Evolutionary conservation across 2,329 filamentous ascomycete genomes (phyloP), one percentile per base, ranked within the genome.

Genomic region (Onygenales sp.): DNA sequence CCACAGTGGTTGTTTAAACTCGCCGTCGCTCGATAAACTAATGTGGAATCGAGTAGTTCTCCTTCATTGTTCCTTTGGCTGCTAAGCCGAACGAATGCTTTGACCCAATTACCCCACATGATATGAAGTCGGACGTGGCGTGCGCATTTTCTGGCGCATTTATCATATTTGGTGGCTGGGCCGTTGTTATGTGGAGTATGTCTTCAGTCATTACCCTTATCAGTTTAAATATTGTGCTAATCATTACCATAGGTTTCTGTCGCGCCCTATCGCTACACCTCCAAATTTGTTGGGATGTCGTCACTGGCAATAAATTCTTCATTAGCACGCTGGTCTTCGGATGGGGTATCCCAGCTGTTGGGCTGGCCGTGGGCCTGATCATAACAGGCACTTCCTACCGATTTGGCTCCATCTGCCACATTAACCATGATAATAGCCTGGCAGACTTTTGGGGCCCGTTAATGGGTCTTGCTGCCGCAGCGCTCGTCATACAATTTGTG

Each of bases 211-310:
- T 21, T 11, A 45, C 10, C 34, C 13, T 42, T 45, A 32, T n/a
- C 39, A 40, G 40, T 14, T 31, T 42, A 49, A 49, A 33, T 17
- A 27, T 14, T 21, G 39, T 52, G 48, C 13, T 31, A 46, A 37
- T 27, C 13, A 48, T 8, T 13, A 4, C 11, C 51, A 73, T 51
- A 67, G 83, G 91, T 58, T 95, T 96, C 67, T 79, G 96, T 56
- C 84, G 93, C 58, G 87, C 92, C 0, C 73, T 97, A 36, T 95
- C 90, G 4, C 85, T 98, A 62, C 93, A 98, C 70, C 82, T 98
- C 31, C 93, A 97, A 70, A 96, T 98, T 59, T 96, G 91, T 75
- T 98, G 93, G 93, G 90, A 97, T 68, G 79, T 94, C 36, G 83
- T 92, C 6, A 87, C 95, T 3, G 93, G 93, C 40, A 81, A 84